These are phyloP conservation scores for Arthrinium phaeospermum DNA, from an alignment of 2,329 filamentous ascomycete species.

Conservation along the genomic window DNA sequence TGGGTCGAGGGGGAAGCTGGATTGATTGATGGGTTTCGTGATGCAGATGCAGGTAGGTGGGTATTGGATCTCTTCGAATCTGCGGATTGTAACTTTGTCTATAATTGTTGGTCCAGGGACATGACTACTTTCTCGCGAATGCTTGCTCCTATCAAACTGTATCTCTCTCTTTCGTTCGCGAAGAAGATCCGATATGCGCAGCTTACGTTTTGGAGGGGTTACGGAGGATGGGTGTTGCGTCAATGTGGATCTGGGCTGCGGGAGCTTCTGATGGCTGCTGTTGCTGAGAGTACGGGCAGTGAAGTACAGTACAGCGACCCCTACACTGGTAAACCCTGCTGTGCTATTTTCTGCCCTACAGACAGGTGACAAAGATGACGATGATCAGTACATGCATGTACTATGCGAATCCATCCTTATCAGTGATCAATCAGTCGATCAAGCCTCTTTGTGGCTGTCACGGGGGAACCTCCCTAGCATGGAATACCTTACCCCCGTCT, in stretches of 20 bases:
- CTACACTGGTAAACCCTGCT: neutral
- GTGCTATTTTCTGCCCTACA: neutral
- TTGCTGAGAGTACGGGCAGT: neutral
- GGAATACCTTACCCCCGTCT: too few species aligned
- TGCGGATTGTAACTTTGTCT: neutral
- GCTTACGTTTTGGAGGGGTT: conserved; percentile 17
- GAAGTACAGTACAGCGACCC: neutral
- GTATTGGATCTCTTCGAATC: neutral
- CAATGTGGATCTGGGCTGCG: conserved; percentile 6
- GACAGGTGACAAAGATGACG: neutral
- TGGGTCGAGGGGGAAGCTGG: neutral
- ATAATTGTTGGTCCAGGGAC: neutral
- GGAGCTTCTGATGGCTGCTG: neutral
- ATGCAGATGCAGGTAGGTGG: neutral
- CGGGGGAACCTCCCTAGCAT: neutral
- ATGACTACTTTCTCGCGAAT: neutral
- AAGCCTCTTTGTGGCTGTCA: conserved; percentile 9
- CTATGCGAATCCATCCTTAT: neutral
- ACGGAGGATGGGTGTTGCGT: conserved; percentile 1
- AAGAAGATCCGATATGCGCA: conserved; percentile 15
- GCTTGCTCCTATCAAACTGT: neutral
- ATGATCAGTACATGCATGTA: conserved; percentile 6
- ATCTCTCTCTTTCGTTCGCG: neutral
- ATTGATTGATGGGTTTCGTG: neutral
- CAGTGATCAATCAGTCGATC: neutral